Evolutionary conservation across 179 eudicot species (phyloP).

Genomic region (Actinidia chinensis): DNA sequence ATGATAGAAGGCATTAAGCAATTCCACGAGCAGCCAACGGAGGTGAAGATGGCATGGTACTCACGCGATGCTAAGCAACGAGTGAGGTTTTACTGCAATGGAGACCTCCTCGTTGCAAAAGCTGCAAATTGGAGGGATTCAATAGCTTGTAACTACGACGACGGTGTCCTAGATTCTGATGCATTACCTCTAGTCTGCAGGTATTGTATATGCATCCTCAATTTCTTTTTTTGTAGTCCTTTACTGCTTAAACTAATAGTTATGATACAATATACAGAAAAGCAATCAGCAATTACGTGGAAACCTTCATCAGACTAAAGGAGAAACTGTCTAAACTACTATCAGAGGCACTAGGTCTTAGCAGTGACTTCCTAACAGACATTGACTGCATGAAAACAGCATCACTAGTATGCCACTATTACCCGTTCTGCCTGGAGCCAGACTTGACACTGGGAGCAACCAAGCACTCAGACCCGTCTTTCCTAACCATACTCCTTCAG

Average conservation of each 20-base stretch:
- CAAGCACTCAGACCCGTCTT: constrained; percentile 49
- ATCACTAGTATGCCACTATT: constrained; percentile 45
- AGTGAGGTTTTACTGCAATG: constrained; percentile 59
- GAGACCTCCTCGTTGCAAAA: constrained; percentile 44
- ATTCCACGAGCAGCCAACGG: constrained; percentile 45
- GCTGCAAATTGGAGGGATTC: constrained; percentile 77
- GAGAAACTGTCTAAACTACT: constrained; percentile 31
- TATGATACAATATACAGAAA: constrained; percentile 26
- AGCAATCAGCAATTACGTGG: constrained; percentile 35
- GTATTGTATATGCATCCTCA: constrained; percentile 10
- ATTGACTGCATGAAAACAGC: constrained; percentile 42
- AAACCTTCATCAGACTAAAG: constrained; percentile 28
- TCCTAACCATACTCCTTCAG: constrained; percentile 45
- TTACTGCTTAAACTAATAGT: background rate
- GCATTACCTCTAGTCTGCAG: constrained; percentile 40
- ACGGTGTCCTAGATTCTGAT: constrained; percentile 32
- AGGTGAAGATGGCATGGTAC: constrained; percentile 42
- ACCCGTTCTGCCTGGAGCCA: constrained; percentile 57
- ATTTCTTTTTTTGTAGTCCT: background rate
- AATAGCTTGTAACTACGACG: constrained; percentile 31
- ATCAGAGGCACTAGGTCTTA: constrained; percentile 50
- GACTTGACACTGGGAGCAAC: constrained; percentile 41
- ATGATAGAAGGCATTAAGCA: constrained; percentile 32
- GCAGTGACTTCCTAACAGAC: constrained; percentile 23
- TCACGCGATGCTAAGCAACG: constrained; percentile 33